Evolutionary conservation across 148 eudicot genomes (phyloP).

Genomic region (Diospyros kaki): DNA sequence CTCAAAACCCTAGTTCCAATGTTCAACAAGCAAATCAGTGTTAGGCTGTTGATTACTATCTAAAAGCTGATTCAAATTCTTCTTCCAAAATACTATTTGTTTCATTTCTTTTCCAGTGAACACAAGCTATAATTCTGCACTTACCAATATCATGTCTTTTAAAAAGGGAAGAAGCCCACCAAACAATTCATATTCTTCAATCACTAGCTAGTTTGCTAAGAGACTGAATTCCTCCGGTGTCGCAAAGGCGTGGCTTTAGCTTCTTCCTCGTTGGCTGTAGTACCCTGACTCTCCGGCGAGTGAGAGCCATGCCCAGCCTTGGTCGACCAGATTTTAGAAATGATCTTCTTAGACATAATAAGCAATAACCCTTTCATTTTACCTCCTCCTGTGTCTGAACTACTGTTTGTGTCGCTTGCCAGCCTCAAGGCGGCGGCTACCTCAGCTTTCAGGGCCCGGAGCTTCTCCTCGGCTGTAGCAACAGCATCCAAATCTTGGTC

Average conservation of each 20-base stretch:
- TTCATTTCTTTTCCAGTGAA: not conserved
- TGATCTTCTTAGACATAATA: slow-evolving; percentile 56
- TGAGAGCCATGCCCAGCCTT: slow-evolving; percentile 60
- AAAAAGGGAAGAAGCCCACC: not conserved
- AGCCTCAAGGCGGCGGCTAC: slow-evolving; percentile 72
- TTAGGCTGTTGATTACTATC: too few species aligned
- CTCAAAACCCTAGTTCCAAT: too few species aligned
- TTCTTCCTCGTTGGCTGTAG: slow-evolving; percentile 47
- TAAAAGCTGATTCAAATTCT: too few species aligned
- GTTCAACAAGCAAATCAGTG: too few species aligned
- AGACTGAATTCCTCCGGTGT: slow-evolving; percentile 59
- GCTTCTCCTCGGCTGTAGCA: slow-evolving; percentile 62
- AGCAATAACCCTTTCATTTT: slow-evolving; percentile 45
- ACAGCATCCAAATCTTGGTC: slow-evolving; percentile 85
- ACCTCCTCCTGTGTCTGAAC: slow-evolving; percentile 35
- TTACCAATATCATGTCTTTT: too few species aligned
- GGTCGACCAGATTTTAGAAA: slow-evolving; percentile 66
- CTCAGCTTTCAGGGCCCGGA: slow-evolving; percentile 62
- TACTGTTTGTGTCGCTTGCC: slow-evolving; percentile 29
- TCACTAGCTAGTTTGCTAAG: slow-evolving; percentile 26
- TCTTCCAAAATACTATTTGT: not conserved
- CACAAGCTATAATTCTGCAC: too few species aligned
- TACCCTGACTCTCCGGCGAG: slow-evolving; percentile 63
- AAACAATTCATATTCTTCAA: slow-evolving; percentile 5
- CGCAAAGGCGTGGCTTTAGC: slow-evolving; percentile 47